phyloP scores from a whole-genome alignment of 768 basidiomycete species.

The Pisolithus orientalis region DNA sequence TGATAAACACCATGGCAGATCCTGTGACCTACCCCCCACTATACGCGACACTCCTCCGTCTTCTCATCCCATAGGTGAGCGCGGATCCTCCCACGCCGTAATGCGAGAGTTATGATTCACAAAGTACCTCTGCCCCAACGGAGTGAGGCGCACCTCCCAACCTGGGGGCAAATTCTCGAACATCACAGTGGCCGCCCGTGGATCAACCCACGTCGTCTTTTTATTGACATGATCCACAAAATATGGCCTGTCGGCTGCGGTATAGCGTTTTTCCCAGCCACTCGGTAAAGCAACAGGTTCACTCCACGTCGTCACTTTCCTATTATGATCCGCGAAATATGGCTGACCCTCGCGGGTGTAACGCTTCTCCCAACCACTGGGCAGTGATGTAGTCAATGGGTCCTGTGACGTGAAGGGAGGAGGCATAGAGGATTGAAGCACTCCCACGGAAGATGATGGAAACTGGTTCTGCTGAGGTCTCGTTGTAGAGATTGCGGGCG shows the following conservation, averaged over 20 bases:
- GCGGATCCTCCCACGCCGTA: constrained; percentile 93
- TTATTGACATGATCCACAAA: constrained; percentile 84
- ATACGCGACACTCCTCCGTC: no score
- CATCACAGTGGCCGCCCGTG: constrained; percentile 24
- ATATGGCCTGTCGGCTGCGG: constrained; percentile 62
- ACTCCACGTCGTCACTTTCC: constrained; percentile 77
- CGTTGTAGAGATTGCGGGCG: background rate
- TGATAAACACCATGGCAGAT: no score
- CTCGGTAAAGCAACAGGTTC: constrained; percentile 59
- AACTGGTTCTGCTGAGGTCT: no score
- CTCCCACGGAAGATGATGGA: background rate
- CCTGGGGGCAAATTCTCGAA: constrained; percentile 81
- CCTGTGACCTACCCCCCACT: no score
- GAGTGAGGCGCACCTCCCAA: constrained; percentile 94
- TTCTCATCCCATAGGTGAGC: constrained; percentile 43
- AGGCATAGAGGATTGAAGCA: background rate
- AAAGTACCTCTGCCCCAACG: constrained; percentile 80
- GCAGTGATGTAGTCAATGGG: constrained; percentile 35
- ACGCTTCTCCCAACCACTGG: constrained; percentile 79
- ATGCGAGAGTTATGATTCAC: constrained; percentile 88
- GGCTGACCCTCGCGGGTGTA: constrained; percentile 57
- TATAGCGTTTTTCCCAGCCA: constrained; percentile 80
- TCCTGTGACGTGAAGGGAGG: background rate
- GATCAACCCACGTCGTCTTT: constrained; percentile 72
- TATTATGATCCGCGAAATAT: constrained; percentile 86